Percentiles rank a stretch among this genome's conserved stretches.
Conservation (phyloP, 768 basidiomycete genomes). For the Podaxis carcinomalis region DNA sequence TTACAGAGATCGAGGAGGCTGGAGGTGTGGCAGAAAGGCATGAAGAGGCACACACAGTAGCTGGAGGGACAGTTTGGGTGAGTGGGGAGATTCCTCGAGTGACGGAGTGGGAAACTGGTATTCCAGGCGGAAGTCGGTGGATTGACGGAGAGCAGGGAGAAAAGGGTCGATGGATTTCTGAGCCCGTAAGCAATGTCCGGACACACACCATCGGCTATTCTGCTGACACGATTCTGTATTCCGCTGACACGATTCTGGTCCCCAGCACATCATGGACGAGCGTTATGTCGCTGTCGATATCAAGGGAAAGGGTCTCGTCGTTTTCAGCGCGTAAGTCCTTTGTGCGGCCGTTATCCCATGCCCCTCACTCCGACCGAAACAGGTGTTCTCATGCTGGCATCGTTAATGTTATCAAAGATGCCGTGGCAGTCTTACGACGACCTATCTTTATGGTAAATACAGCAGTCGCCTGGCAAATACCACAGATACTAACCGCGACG, state of each 20-base stretch:
- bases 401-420: conserved; percentile 77
- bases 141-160: conserved; percentile 25
- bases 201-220: neutral
- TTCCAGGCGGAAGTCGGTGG: conserved; percentile 69
- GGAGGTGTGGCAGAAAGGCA: conserved; percentile 57
- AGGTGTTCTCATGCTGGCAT: conserved; percentile 74
- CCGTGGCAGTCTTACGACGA: conserved; percentile 52
- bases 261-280: conserved; percentile 77
- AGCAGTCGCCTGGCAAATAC: neutral
- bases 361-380: neutral
- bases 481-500: neutral
- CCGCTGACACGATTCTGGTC: neutral
- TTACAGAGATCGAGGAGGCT: conserved; percentile 52
- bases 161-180: conserved; percentile 44
- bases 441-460: conserved; percentile 70
- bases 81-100: conserved; percentile 79
- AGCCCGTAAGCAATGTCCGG: conserved; percentile 38
- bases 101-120: conserved; percentile 63
- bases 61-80: conserved; percentile 61
- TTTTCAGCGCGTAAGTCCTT: conserved; percentile 74
- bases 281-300: conserved; percentile 76
- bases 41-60: conserved; percentile 59
- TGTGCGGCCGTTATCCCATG: neutral
- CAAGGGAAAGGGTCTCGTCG: conserved; percentile 72
- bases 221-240: neutral